Evolutionary conservation across 495 filamentous ascomycete species (phyloP).

Genomic region (Lophiotrema nucula): DNA sequence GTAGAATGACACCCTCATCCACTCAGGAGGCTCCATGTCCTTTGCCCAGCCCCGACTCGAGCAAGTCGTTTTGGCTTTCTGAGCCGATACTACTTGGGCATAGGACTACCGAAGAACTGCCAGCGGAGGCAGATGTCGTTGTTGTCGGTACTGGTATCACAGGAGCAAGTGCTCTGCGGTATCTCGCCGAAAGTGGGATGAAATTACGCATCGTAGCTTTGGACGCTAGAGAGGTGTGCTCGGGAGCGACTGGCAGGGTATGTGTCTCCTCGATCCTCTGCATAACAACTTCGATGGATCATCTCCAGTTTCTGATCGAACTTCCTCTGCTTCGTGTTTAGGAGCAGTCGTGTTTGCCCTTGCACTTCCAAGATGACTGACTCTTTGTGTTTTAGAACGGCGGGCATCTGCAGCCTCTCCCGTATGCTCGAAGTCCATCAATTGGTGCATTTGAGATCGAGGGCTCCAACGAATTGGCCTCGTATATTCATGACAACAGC

Average conservation of each 20-base stretch:
- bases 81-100: conserved; percentile 61
- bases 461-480: conserved; percentile 54
- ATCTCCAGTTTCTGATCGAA: no score
- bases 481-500: conserved; percentile 49
- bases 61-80: conserved; percentile 71
- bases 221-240: conserved; percentile 75
- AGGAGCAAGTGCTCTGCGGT: conserved; percentile 64
- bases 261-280: no score
- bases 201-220: conserved; percentile 62
- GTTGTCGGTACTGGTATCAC: conserved; percentile 75
- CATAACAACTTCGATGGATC: no score
- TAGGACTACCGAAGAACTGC: conserved; percentile 59
- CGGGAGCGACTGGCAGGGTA: conserved; percentile 75
- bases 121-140: conserved; percentile 58
- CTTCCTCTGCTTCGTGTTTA: no score
- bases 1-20: no score
- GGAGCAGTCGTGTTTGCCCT: no score
- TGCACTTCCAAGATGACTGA: no score
- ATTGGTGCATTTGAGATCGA: conserved; percentile 64
- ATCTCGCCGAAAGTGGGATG: conserved; percentile 51
- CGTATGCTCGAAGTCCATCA: conserved; percentile 51
- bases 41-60: conserved; percentile 37
- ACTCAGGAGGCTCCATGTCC: no score
- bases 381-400: conserved; percentile 60
- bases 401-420: conserved; percentile 67